Evolutionary conservation across 2,329 filamentous ascomycete genomes (phyloP), one percentile per base, ranked within the genome.

Genomic region (Aspergillus sergii): DNA sequence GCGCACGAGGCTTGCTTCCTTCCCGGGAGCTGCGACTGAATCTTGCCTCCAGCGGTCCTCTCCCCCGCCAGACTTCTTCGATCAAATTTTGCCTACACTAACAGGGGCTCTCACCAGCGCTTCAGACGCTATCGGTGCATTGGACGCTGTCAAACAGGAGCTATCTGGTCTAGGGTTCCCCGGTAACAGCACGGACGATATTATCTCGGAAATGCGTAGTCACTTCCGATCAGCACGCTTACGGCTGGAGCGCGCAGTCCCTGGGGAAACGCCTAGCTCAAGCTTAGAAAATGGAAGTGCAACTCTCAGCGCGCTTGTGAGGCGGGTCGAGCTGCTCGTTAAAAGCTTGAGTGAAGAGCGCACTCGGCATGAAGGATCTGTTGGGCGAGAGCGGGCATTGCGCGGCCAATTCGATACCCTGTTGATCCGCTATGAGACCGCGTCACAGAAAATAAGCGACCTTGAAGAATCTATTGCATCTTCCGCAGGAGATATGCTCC

Each of bases 401-500:
- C 75, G 76, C n/a, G 75, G 75, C 19, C 78, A 83, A 58, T 83
- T 83, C 48, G 77, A 83, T 55, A 72, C 73, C 48, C 70, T 79
- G n/a, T 66, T 82, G 23, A 60, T 72, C 39, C 74, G 77, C 23
- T 74, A 78, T 36, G 77, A 81, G 57, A 71, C 73, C 21, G 75
- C 77, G 7, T 73, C 72, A 32, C 73, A 71, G 30, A 78, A 78
- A 58, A 75, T 79, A 50, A 67, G 68, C 14, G 73, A 73, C 12
- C 69, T 82, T 7, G 79, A 82, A 65, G 72, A 76, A 12, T 72
- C 73, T 0, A 74, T 79, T 39, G 75, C 79, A 41, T 74, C 75
- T n/a, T 78, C 80, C n/a, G 76, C 79, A 6, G 73, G 78, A 26
- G 80, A 83, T 59, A 79, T 82, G 74, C 72, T 82, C 6, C 76